phyloP scores from a whole-genome alignment of 1,284 basidiomycete species.

The Ganoderma lucidum region DNA sequence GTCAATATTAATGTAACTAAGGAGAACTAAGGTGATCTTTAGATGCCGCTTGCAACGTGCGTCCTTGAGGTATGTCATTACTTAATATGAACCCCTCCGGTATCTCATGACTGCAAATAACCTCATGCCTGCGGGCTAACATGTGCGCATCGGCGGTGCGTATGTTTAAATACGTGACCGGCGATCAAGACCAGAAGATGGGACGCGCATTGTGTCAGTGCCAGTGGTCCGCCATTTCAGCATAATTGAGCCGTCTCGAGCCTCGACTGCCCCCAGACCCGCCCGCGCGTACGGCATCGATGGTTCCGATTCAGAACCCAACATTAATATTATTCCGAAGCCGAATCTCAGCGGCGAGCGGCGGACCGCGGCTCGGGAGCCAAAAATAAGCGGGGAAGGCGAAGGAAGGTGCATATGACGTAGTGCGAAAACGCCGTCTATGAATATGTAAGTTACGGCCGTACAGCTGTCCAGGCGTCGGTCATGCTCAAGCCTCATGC shows the following conservation, averaged over 20 bases:
- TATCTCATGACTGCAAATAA: background rate
- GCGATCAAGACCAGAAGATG: background rate
- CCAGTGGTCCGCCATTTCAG: background rate
- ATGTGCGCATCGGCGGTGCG: background rate
- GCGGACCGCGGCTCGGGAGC: background rate
- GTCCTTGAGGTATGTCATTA: too few relatives aligned
- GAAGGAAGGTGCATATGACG: background rate
- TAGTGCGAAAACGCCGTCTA: slow-evolving; percentile 2
- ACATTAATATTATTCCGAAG: background rate
- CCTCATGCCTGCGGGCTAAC: background rate
- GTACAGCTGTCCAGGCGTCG: background rate
- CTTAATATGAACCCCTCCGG: background rate
- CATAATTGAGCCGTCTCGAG: background rate
- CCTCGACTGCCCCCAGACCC: background rate
- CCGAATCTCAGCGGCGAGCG: background rate
- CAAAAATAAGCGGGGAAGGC: background rate
- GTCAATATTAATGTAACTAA: background rate
- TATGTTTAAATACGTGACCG: background rate
- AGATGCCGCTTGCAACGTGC: too few relatives aligned
- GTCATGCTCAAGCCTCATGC: background rate
- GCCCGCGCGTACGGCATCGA: slow-evolving; percentile 1
- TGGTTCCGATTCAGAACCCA: background rate
- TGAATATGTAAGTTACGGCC: slow-evolving; percentile 1
- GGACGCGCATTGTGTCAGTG: background rate
- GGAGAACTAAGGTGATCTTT: too few relatives aligned